A percentile compares a stretch with the other conserved stretches of the same genome.
Conservation (phyloP, 805 yeast genomes). For the Candida takata region DNA sequence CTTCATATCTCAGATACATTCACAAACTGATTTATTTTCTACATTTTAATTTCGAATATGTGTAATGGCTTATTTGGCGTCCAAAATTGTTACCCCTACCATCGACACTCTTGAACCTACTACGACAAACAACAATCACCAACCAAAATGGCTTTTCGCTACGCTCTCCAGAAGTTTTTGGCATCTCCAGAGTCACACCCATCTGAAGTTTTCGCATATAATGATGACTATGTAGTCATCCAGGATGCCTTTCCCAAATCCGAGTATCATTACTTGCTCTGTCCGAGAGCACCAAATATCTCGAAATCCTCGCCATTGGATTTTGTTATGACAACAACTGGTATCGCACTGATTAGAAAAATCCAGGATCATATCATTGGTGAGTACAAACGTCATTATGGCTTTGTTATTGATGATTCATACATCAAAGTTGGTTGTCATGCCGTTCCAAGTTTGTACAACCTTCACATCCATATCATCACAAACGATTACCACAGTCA, state of each 20-base stretch:
- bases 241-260: slow-evolving; percentile 62
- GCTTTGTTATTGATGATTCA: slow-evolving; percentile 16
- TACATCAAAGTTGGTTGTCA: slow-evolving; percentile 57
- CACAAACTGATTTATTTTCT: too few relatives aligned
- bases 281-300: slow-evolving; percentile 42
- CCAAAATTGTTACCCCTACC: too few relatives aligned
- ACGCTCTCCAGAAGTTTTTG: slow-evolving; percentile 43
- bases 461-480: slow-evolving; percentile 68
- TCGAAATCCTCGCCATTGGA: slow-evolving; percentile 42
- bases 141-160: slow-evolving; percentile 43
- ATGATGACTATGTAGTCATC: slow-evolving; percentile 48
- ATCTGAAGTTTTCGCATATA: slow-evolving; percentile 37
- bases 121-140: too few relatives aligned
- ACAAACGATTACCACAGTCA: slow-evolving; percentile 55
- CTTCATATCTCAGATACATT: too few relatives aligned
- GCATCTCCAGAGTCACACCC: slow-evolving; percentile 34
- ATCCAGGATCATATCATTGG: slow-evolving; percentile 15
- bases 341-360: slow-evolving; percentile 6
- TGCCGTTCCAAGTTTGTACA: slow-evolving; percentile 59
- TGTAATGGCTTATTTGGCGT: too few relatives aligned
- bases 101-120: too few relatives aligned
- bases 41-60: too few relatives aligned
- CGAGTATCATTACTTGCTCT: slow-evolving; percentile 47
- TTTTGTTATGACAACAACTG: slow-evolving; percentile 23
- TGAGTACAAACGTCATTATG: slow-evolving; percentile 6